Evolutionary conservation across 108 stramenopile species (phyloP).

Genomic region (Fragilariopsis cylindrus): DNA sequence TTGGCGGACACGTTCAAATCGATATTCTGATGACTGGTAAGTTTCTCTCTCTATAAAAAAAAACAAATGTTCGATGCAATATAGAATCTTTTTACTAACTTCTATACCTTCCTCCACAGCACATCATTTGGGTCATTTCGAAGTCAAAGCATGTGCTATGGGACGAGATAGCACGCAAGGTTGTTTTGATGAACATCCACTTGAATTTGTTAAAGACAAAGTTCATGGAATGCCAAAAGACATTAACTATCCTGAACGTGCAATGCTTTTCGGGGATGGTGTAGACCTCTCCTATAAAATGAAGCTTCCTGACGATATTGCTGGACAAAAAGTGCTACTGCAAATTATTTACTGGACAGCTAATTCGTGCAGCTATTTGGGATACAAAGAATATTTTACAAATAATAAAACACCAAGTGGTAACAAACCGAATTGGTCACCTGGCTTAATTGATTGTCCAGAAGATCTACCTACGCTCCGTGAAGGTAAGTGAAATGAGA

Average conservation of each 20-base stretch:
- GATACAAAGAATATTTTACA: background rate
- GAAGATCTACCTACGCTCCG: too few relatives aligned
- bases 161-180: constrained; percentile 48
- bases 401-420: background rate
- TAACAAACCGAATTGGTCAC: background rate
- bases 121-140: constrained; percentile 66
- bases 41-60: background rate
- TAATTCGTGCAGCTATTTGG: background rate
- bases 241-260: too few relatives aligned
- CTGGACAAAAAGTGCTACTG: too few relatives aligned
- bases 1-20: constrained; percentile 45
- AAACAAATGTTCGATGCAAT: background rate
- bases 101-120: constrained; percentile 37
- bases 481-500: background rate
- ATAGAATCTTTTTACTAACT: too few relatives aligned
- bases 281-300: too few relatives aligned
- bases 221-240: constrained; percentile 40
- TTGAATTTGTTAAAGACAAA: constrained; percentile 52
- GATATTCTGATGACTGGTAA: constrained; percentile 6
- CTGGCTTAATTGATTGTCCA: background rate
- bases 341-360: too few relatives aligned
- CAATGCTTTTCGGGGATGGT: too few relatives aligned
- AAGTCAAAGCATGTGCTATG: constrained; percentile 52
- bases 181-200: constrained; percentile 56
- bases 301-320: too few relatives aligned